Evolutionary conservation across 176 grass and related monocot genomes (phyloP).

Genomic region (Oryza meyeriana): DNA sequence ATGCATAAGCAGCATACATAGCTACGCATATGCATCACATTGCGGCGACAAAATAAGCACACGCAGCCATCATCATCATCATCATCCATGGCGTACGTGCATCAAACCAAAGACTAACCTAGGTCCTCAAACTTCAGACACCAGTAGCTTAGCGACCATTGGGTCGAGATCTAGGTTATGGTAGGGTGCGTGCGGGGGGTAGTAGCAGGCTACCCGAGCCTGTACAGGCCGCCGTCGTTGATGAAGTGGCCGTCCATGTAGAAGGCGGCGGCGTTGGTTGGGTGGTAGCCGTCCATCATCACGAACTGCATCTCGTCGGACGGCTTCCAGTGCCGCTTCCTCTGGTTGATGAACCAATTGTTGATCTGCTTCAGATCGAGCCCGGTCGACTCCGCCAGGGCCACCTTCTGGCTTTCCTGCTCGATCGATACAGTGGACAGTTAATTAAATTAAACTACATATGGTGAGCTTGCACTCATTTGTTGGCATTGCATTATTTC

Average conservation of each 20-base stretch:
- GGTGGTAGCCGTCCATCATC: conserved; percentile 86
- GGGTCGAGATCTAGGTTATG: conserved; percentile 1
- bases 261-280: conserved; percentile 38
- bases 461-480: not conserved
- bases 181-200: not conserved
- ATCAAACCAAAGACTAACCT: conserved; percentile 1
- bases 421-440: not conserved
- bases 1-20: not conserved
- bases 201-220: conserved; percentile 28
- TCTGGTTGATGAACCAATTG: conserved; percentile 99
- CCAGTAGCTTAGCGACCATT: not conserved
- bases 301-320: conserved; percentile 91
- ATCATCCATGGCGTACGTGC: conserved; percentile 15
- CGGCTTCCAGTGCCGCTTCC: conserved; percentile 98
- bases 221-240: conserved; percentile 55
- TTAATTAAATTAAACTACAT: not conserved
- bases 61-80: not conserved
- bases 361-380: conserved; percentile 98
- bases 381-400: conserved; percentile 68
- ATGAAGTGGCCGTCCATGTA: conserved; percentile 92
- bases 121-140: not conserved
- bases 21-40: not conserved
- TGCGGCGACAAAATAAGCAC: conserved; percentile 32
- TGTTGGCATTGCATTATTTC: not conserved
- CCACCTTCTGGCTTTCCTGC: conserved; percentile 88